These are phyloP conservation scores for Psilocybe sp. DNA, from an alignment of 768 basidiomycete genomes.

Conservation along the genomic window DNA sequence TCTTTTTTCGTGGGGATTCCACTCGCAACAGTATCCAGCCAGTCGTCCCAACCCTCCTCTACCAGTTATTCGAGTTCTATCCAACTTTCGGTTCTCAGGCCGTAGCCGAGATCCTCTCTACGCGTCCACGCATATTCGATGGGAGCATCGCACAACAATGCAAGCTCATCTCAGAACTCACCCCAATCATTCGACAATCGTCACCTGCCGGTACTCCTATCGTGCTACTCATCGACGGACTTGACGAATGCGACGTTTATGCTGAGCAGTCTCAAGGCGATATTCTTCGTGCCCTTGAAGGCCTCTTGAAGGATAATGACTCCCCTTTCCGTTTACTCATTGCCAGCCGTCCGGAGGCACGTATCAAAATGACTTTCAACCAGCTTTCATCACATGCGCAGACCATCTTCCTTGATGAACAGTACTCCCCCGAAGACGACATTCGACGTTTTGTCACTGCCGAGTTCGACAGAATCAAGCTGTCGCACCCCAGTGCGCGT, in stretches of 20 bases:
- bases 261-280: background rate
- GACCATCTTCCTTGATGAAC: background rate
- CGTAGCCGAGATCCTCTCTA: background rate
- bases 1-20: background rate
- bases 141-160: conserved; percentile 1
- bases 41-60: conserved; percentile 2
- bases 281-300: background rate
- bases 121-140: background rate
- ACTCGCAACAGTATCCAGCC: background rate
- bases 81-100: background rate
- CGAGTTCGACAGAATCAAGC: conserved; percentile 1
- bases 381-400: background rate
- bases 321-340: conserved; percentile 2
- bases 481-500: background rate
- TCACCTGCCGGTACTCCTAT: background rate
- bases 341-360: conserved; percentile 1
- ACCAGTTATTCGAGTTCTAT: background rate
- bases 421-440: background rate
- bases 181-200: background rate
- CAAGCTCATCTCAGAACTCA: background rate
- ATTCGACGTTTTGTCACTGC: background rate
- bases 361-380: background rate
- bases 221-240: conserved; percentile 2
- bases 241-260: background rate
- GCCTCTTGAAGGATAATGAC: background rate